These are phyloP conservation scores for Acanthamoeba rhysodes DNA, from an alignment of 208 protist genomes.

Conservation along the genomic window DNA sequence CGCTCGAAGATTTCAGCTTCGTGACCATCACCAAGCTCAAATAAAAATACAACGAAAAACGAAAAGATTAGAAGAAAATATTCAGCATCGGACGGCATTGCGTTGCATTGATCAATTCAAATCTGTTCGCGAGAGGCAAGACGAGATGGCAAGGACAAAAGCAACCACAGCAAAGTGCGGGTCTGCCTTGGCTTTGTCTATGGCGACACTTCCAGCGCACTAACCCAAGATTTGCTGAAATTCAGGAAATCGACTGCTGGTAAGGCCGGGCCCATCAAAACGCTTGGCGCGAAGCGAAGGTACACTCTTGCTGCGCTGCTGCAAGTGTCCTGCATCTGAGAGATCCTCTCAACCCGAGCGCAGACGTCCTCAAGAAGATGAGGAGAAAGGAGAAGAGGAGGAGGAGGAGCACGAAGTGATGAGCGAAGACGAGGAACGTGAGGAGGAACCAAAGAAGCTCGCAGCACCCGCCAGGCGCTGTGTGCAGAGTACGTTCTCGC, in stretches of 20 bases:
- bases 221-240: not conserved
- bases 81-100: not conserved
- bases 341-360: not conserved
- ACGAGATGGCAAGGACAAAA: not conserved
- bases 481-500: slow-evolving; percentile 1
- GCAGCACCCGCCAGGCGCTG: slow-evolving; percentile 44
- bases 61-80: not conserved
- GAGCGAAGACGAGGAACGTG: slow-evolving; percentile 1
- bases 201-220: not conserved
- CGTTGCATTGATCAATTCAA: no score
- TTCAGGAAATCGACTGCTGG: not conserved
- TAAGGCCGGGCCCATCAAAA: not conserved
- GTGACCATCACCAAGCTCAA: not conserved
- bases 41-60: not conserved
- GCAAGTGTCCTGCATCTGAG: not conserved
- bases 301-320: not conserved
- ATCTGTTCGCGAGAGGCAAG: not conserved
- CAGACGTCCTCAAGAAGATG: not conserved
- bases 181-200: no score
- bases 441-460: slow-evolving; percentile 2
- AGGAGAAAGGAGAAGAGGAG: not conserved
- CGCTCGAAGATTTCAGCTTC: not conserved
- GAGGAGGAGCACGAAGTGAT: not conserved
- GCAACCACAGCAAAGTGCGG: not conserved
- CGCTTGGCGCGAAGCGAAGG: not conserved